Evolutionary conservation across 176 grass and related monocot species (phyloP).

Genomic region (Aegilops longissima): DNA sequence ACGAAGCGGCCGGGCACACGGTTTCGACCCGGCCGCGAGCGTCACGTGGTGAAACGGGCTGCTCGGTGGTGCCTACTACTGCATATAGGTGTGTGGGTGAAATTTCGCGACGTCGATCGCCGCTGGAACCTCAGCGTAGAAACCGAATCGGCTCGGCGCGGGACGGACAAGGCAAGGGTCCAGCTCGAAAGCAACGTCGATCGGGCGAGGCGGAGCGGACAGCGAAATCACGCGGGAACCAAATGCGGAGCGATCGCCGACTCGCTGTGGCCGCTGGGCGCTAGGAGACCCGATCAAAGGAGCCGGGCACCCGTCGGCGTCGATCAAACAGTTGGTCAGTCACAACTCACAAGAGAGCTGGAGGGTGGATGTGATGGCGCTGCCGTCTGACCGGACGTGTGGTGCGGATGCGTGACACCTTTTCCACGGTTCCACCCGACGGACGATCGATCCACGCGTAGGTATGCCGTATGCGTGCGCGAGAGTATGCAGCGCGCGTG

Average conservation of each 20-base stretch:
- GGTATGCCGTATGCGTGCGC: no score
- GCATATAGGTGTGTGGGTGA: background rate
- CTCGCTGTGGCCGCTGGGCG: no score
- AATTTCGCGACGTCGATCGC: background rate
- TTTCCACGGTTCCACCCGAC: background rate
- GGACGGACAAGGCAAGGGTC: background rate
- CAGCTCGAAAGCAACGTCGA: background rate
- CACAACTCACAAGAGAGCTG: background rate
- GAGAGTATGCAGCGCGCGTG: no score
- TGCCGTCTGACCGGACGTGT: background rate
- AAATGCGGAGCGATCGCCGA: no score
- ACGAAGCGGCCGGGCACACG: background rate
- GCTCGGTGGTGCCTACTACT: no score
- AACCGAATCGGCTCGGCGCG: background rate
- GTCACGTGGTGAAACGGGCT: background rate
- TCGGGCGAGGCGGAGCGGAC: background rate
- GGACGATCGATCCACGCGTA: no score
- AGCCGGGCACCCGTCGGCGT: background rate
- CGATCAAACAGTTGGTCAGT: background rate
- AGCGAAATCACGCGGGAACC: constrained; percentile 9
- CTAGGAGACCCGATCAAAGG: constrained; percentile 16
- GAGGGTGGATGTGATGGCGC: no score
- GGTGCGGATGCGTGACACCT: background rate
- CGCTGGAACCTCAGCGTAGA: background rate
- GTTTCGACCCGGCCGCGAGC: background rate